Percentiles rank a stretch among this genome's conserved stretches.
Conservation (phyloP, 192 early-diverging fungal genomes). For the Backusella mclennaniae region DNA sequence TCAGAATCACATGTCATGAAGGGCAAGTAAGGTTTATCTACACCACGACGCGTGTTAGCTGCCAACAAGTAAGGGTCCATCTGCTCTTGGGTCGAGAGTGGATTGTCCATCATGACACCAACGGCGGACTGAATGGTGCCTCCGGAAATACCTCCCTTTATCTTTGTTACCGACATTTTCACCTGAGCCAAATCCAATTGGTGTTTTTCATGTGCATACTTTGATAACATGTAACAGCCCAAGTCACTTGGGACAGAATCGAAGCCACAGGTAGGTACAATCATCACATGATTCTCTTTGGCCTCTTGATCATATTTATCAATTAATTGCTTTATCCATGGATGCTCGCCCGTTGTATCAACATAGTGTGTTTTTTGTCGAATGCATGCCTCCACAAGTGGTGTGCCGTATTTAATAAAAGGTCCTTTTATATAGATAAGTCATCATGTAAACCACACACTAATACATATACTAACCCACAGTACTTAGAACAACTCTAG, state of each 20-base stretch:
- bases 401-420: conserved; percentile 67
- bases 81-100: neutral
- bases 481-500: conserved; percentile 76
- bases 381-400: conserved; percentile 70
- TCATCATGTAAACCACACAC: neutral
- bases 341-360: conserved; percentile 85
- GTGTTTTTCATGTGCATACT: neutral
- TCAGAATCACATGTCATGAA: conserved; percentile 50
- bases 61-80: conserved; percentile 31
- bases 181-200: conserved; percentile 51
- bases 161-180: conserved; percentile 56
- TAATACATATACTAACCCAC: conserved; percentile 50
- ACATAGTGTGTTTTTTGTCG: conserved; percentile 77
- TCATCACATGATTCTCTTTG: conserved; percentile 56
- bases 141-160: conserved; percentile 60
- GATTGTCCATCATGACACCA: conserved; percentile 24
- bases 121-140: conserved; percentile 60
- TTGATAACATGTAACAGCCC: conserved; percentile 64
- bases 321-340: conserved; percentile 64
- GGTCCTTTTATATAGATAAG: conserved; percentile 43
- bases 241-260: conserved; percentile 91
- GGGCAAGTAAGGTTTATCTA: conserved; percentile 31
- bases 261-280: conserved; percentile 86
- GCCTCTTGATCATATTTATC: conserved; percentile 69
- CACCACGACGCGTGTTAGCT: conserved; percentile 22